phyloP scores from a whole-genome alignment of 768 basidiomycete species.

The Neoboletus subvelutipes region DNA sequence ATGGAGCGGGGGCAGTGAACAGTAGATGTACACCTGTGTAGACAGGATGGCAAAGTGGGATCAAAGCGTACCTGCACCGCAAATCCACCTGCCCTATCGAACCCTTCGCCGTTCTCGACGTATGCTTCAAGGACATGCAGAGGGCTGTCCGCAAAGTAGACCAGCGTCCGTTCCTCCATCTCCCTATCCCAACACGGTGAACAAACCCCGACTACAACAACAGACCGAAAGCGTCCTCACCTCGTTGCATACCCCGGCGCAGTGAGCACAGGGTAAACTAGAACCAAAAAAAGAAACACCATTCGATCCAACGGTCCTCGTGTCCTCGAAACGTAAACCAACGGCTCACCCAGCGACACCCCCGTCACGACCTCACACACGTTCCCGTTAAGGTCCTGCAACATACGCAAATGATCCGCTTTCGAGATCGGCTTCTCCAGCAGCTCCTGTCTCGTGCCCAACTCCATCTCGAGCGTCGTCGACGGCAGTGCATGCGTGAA shows the following conservation, averaged over 20 bases:
- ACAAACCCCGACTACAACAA: neutral
- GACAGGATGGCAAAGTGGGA: too few species aligned
- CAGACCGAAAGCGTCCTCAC: conserved; percentile 32
- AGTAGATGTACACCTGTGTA: too few species aligned
- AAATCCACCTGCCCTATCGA: conserved; percentile 91
- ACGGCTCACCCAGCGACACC: conserved; percentile 66
- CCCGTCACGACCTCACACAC: conserved; percentile 94
- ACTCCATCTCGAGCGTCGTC: conserved; percentile 45
- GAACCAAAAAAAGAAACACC: neutral
- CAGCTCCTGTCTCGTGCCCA: conserved; percentile 59
- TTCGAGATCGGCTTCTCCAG: conserved; percentile 85
- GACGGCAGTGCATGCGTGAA: conserved; percentile 69
- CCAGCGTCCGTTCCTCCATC: conserved; percentile 79
- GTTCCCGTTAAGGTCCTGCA: conserved; percentile 81
- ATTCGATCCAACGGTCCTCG: neutral
- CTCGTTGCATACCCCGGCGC: conserved; percentile 75
- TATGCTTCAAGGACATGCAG: conserved; percentile 68
- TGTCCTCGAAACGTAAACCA: neutral
- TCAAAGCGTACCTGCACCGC: conserved; percentile 72
- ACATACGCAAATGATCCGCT: conserved; percentile 82
- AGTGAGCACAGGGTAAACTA: conserved; percentile 73
- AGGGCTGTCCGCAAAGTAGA: conserved; percentile 71
- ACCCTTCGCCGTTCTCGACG: conserved; percentile 80
- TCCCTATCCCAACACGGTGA: conserved; percentile 43
- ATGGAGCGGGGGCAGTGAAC: neutral